Evolutionary conservation across 2,329 filamentous ascomycete genomes (phyloP), one percentile per base, ranked within the genome.

Genomic region (Cladophialophora psammophila): DNA sequence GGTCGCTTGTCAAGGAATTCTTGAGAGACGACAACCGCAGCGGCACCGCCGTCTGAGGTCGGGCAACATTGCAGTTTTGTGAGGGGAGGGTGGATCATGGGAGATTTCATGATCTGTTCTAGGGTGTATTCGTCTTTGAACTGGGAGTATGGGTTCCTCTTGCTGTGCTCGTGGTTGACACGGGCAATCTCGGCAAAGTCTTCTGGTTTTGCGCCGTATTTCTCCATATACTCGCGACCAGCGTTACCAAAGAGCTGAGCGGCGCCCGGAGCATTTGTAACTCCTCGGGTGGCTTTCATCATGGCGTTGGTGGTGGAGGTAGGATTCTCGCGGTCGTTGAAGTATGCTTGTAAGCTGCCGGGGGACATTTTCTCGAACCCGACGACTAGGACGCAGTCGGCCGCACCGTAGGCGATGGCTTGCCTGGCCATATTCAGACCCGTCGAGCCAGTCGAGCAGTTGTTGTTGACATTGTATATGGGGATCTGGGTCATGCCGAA

Each of bases 31-130:
- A 99, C 83, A 36, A 98, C 90, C 13, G 92, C 92, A 0, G 95
- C 93, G 0, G 93, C 94, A 55, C 90, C 92, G 57, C 94, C 94
- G 79, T 98, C 95, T 0, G 93, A 96, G 0, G 94, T 98, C 1
- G 95, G 94, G 81, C 94, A 97, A 86, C 94, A 98, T 82, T 98
- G 95, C n/a, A 98, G 89, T 81, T 97, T 98, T 66, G 95, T 98
- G 64, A 98, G 86, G 15, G 94, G 94, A 71, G 88, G 88, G 81
- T 92, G 89, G 79, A 98, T 92, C 85, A 88, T 91, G 67, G 92
- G 84, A 0, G 92, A 82, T 42, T 90, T 83, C 76, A 92, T 80
- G 77, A 98, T 85, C 80, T 98, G 90, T 36, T 97, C 91, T 48
- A 90, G 87, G 0, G 91, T 91, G 83, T 98, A 98, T 77, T 94